Conservation (phyloP, 139 green algal genomes). For the Dunaliella sp. region DNA sequence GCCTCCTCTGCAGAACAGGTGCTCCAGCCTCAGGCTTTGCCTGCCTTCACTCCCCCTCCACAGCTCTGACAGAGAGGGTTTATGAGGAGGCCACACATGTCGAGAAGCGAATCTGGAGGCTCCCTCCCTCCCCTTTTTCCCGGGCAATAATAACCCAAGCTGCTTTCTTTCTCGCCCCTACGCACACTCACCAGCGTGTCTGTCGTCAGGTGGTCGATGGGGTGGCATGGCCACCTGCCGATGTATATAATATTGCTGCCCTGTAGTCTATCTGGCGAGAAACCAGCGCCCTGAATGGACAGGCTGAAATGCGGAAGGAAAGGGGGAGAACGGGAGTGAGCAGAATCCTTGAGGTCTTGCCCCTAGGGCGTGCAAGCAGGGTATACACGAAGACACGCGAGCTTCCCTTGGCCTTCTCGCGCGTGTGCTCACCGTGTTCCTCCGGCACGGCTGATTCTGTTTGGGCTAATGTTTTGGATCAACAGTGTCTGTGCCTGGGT, state of each 20-base stretch:
- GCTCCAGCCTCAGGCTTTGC: neutral
- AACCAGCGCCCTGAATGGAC: constrained; percentile 22
- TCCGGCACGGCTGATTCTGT: too few relatives aligned
- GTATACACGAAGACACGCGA: too few relatives aligned
- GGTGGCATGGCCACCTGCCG: constrained; percentile 18
- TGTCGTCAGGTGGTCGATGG: constrained; percentile 24
- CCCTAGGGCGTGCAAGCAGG: too few relatives aligned
- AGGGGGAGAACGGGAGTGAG: too few relatives aligned
- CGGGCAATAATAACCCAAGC: neutral
- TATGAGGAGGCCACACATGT: too few relatives aligned
- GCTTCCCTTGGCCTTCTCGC: too few relatives aligned
- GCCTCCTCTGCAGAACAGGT: neutral
- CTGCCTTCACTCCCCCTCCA: neutral
- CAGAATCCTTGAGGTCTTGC: too few relatives aligned
- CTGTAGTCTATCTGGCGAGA: constrained; percentile 20
- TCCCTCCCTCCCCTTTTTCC: too few relatives aligned
- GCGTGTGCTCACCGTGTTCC: too few relatives aligned
- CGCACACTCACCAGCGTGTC: constrained; percentile 6
- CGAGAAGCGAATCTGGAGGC: neutral
- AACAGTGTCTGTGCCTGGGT: too few relatives aligned
- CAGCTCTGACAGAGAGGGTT: neutral
- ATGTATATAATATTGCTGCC: constrained; percentile 9
- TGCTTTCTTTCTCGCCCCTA: neutral
- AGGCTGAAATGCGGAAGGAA: too few relatives aligned
- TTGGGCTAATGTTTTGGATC: too few relatives aligned